These are phyloP conservation scores for Plasmopara halstedii DNA, from an alignment of 352 stramenopile genomes.

Conservation along the genomic window DNA sequence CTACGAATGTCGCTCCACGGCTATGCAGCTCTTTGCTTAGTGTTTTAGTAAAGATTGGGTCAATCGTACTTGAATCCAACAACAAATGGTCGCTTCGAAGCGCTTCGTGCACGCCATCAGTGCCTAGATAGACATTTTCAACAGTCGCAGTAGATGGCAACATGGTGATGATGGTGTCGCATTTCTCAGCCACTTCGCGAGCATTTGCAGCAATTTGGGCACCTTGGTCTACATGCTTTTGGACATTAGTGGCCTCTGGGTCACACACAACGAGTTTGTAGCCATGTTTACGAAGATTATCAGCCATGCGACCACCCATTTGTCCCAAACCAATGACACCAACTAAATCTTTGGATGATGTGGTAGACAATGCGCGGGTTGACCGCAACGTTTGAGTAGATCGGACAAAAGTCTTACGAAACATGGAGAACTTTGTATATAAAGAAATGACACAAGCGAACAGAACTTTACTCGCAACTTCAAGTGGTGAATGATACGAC, in stretches of 20 bases:
- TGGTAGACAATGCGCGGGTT: constrained; percentile 5
- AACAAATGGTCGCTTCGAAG: constrained; percentile 77
- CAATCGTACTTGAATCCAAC: constrained; percentile 95
- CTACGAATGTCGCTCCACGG: constrained; percentile 72
- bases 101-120: constrained; percentile 62
- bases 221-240: constrained; percentile 43
- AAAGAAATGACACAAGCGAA: background rate
- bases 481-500: no score
- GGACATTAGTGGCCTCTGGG: constrained; percentile 40
- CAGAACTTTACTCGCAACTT: constrained; percentile 10
- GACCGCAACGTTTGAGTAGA: constrained; percentile 2
- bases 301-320: constrained; percentile 92
- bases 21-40: constrained; percentile 61
- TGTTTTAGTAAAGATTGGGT: constrained; percentile 87
- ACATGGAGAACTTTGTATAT: constrained; percentile 12
- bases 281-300: constrained; percentile 83
- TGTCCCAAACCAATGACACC: constrained; percentile 91
- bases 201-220: constrained; percentile 44
- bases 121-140: constrained; percentile 66
- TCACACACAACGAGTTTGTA: constrained; percentile 79
- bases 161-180: constrained; percentile 91
- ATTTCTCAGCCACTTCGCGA: constrained; percentile 69
- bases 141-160: constrained; percentile 88
- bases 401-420: constrained; percentile 1
- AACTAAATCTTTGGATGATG: constrained; percentile 35